These are phyloP conservation scores for Mimosa pudica DNA, from an alignment of 306 rosid species.

Conservation along the genomic window DNA sequence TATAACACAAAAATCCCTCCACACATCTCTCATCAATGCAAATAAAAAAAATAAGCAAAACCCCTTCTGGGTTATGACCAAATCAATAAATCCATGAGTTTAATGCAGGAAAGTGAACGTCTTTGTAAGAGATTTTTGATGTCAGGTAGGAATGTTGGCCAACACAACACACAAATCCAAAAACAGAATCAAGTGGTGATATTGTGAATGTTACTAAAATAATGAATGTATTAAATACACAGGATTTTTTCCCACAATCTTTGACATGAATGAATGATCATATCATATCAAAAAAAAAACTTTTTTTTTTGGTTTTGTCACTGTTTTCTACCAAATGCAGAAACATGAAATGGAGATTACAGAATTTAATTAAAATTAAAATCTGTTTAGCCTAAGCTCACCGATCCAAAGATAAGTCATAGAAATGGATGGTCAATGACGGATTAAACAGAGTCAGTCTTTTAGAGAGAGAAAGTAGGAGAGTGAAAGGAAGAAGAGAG, in stretches of 20 bases:
- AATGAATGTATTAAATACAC: constrained; percentile 39
- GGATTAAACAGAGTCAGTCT: constrained; percentile 42
- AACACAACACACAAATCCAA: constrained; percentile 19
- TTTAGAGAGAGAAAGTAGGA: constrained; percentile 22
- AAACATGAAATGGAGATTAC: constrained; percentile 28
- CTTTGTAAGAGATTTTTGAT: background rate
- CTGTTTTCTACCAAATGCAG: constrained; percentile 34
- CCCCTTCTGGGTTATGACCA: constrained; percentile 23
- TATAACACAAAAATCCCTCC: constrained; percentile 17
- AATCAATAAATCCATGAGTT: constrained; percentile 32
- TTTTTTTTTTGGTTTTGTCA: constrained; percentile 28
- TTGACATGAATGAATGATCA: constrained; percentile 36
- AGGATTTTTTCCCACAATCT: constrained; percentile 49
- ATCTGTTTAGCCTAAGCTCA: constrained; percentile 38
- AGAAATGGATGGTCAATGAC: constrained; percentile 46
- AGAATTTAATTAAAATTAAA: background rate
- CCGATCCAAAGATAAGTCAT: constrained; percentile 43
- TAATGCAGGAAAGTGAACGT: constrained; percentile 36
- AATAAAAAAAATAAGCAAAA: constrained; percentile 9
- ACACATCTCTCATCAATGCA: constrained; percentile 29
- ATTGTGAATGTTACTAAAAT: constrained; percentile 40
- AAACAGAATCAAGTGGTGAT: constrained; percentile 21
- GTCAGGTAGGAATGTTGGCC: constrained; percentile 44
- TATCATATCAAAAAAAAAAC: constrained; percentile 9
- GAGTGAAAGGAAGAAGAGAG: background rate